Conservation (phyloP, 2,329 filamentous ascomycete genomes). For the Monosporascus sp. region DNA sequence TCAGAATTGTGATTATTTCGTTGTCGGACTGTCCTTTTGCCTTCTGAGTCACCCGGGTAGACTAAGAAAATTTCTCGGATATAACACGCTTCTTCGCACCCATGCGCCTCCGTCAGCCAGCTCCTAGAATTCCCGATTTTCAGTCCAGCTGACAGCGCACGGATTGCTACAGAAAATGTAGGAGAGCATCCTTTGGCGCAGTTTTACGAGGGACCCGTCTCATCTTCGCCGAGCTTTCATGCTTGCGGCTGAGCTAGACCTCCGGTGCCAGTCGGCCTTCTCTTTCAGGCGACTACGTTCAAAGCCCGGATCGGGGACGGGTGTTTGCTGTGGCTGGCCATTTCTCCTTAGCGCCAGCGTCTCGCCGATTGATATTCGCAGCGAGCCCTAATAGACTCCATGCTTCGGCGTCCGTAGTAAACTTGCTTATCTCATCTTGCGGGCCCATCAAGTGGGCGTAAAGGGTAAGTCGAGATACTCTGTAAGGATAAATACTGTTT, state of each 20-base stretch:
- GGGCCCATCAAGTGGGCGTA: neutral
- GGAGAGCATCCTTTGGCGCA: neutral
- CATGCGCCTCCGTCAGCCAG: conserved; percentile 2
- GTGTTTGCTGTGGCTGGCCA: neutral
- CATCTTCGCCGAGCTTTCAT: neutral
- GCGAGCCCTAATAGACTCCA: neutral
- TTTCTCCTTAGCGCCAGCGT: no score
- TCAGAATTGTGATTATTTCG: neutral
- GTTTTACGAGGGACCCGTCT: neutral
- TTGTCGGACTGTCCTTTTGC: neutral
- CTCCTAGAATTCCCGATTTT: conserved; percentile 16
- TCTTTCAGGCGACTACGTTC: neutral
- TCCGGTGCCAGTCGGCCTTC: neutral
- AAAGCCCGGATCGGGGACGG: neutral
- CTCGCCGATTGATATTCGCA: neutral
- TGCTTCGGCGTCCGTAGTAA: neutral
- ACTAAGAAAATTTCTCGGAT: conserved; percentile 11
- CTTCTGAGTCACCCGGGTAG: neutral
- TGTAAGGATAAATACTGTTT: neutral
- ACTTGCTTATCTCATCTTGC: neutral
- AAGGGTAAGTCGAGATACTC: neutral
- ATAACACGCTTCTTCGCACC: neutral
- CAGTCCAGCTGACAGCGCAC: conserved; percentile 10
- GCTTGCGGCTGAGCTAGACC: neutral
- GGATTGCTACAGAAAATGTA: neutral